Evolutionary conservation across 2,329 filamentous ascomycete species (phyloP), one percentile per base, ranked within the genome.

Genomic region (Dendryphion nanum): DNA sequence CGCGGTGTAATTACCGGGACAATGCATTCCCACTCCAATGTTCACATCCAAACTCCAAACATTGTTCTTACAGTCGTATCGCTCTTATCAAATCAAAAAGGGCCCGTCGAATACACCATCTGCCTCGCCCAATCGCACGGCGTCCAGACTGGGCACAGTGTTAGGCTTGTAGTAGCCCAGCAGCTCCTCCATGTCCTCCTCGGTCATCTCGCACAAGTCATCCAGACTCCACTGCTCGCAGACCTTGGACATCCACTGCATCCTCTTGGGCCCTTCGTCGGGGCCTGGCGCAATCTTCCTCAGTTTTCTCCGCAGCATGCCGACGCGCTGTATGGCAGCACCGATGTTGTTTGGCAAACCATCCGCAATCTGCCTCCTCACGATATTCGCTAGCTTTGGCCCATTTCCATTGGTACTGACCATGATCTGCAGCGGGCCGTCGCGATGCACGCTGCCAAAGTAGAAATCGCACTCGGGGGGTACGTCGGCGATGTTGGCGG

Each of bases 361-460:
- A 15, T 73, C 76, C 14, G 89, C 90, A 48, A 98, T 95, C 60
- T 86, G 81, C 60, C 85, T 79, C 37, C 91, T 75, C 35, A 98
- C 86, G 33, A 90, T 83, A 51, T 88, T 91, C 7, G 93, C 93
- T 47, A 98, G 71, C 61, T 91, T 83, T 0, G 93, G 93, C 0
- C 93, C 93, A 63, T 95, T 96, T 36, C 93, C 93, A 64, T 97
- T 98, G 23, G 93, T 98, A 71, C 87, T 94, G 53, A 98, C 91
- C 93, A 98, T 98, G 57, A 98, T 85, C 72, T 98, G 93, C 44
- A 98, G 69, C 5, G 93, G 93, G 0, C 93, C 93, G 64, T 98
- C 93, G 35, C 93, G 84, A 69, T 98, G 88, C 26, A 96, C 84
- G 62, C 86, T 93, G 46, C 93, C 93, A 70, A 98, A 98, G 75